These are phyloP conservation scores for Ophiocordyceps sinensis DNA, from an alignment of 2,329 filamentous ascomycete species.

Conservation along the genomic window DNA sequence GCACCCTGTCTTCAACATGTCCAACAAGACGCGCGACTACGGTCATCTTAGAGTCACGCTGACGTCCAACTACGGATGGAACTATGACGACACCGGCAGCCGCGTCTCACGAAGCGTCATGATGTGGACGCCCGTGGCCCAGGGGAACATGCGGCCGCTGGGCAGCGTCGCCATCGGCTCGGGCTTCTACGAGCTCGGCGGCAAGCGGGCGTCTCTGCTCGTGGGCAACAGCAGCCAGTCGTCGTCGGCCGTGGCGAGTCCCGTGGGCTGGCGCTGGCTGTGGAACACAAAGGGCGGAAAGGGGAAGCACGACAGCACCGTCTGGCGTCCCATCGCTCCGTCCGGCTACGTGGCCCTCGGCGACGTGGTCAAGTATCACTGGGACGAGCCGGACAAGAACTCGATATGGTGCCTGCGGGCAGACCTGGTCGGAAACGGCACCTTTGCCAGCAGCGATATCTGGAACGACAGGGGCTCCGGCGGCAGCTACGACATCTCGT, in stretches of 20 bases:
- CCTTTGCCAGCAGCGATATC: neutral
- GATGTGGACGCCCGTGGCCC: neutral
- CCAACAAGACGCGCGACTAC: conserved; percentile 1
- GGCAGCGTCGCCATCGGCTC: neutral
- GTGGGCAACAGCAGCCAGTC: neutral
- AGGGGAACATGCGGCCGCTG: neutral
- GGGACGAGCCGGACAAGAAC: neutral
- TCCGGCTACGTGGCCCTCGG: neutral
- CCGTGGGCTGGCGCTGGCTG: too few species aligned
- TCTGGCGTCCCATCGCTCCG: conserved; percentile 1
- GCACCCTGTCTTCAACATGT: too few species aligned
- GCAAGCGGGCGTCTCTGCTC: neutral
- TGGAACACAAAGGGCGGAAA: neutral
- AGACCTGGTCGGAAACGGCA: neutral
- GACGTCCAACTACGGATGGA: conserved; percentile 2
- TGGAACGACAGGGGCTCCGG: neutral
- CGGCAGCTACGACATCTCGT: neutral
- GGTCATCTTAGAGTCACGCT: conserved; percentile 2
- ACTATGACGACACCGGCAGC: neutral
- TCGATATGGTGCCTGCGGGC: neutral
- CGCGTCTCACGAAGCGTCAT: neutral
- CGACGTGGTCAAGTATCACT: neutral
- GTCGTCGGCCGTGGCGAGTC: neutral
- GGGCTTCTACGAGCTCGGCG: neutral
- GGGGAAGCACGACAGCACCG: neutral